phyloP scores from a whole-genome alignment of 495 filamentous ascomycete species.

The Collariella sp. region DNA sequence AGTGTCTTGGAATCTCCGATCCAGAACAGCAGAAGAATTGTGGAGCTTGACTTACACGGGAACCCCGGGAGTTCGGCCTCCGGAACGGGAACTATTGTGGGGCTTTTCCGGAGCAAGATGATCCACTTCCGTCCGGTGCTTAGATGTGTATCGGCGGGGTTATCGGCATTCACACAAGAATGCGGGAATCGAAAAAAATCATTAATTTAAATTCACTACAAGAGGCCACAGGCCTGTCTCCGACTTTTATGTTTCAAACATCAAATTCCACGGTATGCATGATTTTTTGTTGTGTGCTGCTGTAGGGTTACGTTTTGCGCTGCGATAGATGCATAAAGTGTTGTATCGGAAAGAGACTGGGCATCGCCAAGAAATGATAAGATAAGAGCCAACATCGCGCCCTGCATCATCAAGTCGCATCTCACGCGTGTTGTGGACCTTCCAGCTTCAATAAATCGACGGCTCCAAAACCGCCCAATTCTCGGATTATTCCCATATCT shows the following conservation, averaged over 20 bases:
- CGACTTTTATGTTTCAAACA: neutral
- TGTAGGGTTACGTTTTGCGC: neutral
- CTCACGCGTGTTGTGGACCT: neutral
- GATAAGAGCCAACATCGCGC: conserved; percentile 1
- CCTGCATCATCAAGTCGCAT: conserved; percentile 2
- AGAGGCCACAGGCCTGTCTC: no score
- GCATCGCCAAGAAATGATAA: neutral
- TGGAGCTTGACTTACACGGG: conserved; percentile 1
- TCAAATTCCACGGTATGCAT: no score
- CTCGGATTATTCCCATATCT: neutral
- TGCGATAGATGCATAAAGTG: neutral
- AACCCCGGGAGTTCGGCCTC: neutral
- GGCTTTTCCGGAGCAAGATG: neutral
- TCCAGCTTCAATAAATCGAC: neutral
- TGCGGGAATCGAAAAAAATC: no score
- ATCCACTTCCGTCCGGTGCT: neutral
- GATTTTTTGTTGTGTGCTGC: neutral
- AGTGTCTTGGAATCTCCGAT: no score
- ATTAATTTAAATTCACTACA: no score
- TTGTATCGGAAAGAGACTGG: neutral
- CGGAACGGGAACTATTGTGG: neutral
- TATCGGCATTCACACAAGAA: no score
- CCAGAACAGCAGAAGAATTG: neutral
- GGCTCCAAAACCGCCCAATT: no score
- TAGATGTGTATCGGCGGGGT: neutral